Conservation (phyloP, 371 early-diverging fungal species). For the Syncephalis fuscata region DNA sequence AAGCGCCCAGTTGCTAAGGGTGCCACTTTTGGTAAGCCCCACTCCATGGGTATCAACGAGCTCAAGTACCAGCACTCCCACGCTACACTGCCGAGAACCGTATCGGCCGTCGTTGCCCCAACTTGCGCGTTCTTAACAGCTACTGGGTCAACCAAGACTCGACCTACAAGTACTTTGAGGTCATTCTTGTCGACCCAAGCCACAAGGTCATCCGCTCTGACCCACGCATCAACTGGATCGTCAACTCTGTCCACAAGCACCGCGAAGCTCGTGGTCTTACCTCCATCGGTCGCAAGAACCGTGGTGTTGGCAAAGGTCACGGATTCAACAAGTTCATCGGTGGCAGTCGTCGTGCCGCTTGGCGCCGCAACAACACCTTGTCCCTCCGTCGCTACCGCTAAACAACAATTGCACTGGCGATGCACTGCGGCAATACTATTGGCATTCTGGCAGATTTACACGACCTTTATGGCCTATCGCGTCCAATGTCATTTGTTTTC, state of each 20-base stretch:
- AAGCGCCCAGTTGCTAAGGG: slow-evolving; percentile 95
- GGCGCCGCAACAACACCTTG: slow-evolving; percentile 63
- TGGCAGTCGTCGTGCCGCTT: slow-evolving; percentile 71
- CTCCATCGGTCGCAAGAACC: slow-evolving; percentile 90
- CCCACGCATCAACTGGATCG: slow-evolving; percentile 98
- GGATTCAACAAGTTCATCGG: slow-evolving; percentile 96
- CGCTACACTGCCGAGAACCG: slow-evolving; percentile 93
- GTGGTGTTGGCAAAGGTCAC: slow-evolving; percentile 97
- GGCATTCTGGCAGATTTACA: background rate
- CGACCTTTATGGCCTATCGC: background rate
- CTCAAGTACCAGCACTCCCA: slow-evolving; percentile 91
- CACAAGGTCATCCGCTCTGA: slow-evolving; percentile 98
- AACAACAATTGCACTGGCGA: slow-evolving; percentile 7
- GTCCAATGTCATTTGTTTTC: too few species aligned
- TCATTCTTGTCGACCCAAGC: slow-evolving; percentile 94
- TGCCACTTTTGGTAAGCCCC: slow-evolving; percentile 96
- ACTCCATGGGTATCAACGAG: slow-evolving; percentile 92
- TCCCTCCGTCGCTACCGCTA: slow-evolving; percentile 73
- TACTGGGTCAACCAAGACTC: slow-evolving; percentile 99
- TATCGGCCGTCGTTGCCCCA: slow-evolving; percentile 88
- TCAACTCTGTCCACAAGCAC: slow-evolving; percentile 93
- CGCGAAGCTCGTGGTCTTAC: slow-evolving; percentile 98
- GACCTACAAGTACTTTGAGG: slow-evolving; percentile 98
- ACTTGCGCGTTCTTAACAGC: slow-evolving; percentile 94
- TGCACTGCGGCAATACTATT: too few species aligned